Evolutionary conservation across 306 rosid genomes (phyloP), one percentile per base, ranked within the genome.

Genomic region (Ziziphus jujuba): DNA sequence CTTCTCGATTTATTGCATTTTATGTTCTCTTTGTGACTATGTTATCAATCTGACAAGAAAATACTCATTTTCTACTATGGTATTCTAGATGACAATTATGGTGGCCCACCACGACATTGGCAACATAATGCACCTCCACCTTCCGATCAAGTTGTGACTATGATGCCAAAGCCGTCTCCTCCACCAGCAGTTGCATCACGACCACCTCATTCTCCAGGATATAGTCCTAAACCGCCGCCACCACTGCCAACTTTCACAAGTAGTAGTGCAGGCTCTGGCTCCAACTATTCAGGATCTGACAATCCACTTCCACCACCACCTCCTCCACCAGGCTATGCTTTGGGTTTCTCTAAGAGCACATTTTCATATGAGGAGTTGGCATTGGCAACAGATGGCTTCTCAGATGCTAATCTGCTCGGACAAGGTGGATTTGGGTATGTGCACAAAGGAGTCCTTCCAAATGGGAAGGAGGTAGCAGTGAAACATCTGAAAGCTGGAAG

Each of bases 381-480:
- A 7, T 77, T 88, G 51, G 99, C 99, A 59, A 90, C 99, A 0
- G 95, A 93, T 73, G 97, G 99, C 20, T 93, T 93, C 87, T 88
- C 99, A 0, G 92, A 93, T 69, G 95, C 97, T 43, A 93, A 90
- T 72, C 91, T 93, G 57, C 97, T 93, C 4, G 99, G 99, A 61
- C 91, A 85, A 75, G 99, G 99, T 61, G 99, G 99, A 65, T 93
- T 93, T 67, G 99, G 99, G 56, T 90, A 84, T 64, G 99, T 93
- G 33, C 99, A 93, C 56, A 88, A 83, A 73, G 99, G 99, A 62
- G 59, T 90, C 13, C 91, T 93, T 61, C 97, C 99, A 2, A 88
- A 87, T 24, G 99, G 99, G 13, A 93, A 93, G 79, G 99, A 93
- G 70, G 96, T 93, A 9, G 99, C 99, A 0, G 78, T 93, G 57